Evolutionary conservation across 345 rosid species (phyloP).

Genomic region (Eucalyptus microcorys): DNA sequence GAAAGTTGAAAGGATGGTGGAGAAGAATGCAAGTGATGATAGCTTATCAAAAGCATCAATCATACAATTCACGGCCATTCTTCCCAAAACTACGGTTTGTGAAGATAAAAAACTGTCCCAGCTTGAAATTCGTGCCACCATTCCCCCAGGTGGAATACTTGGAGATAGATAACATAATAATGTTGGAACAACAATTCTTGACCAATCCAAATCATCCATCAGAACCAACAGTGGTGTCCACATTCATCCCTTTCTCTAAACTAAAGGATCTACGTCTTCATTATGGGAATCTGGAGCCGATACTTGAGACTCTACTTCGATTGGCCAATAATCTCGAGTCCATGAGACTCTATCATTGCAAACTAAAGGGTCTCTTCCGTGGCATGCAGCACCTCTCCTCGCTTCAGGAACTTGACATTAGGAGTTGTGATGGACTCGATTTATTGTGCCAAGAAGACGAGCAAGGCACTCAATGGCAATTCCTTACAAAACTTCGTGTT

Average conservation of each 20-base stretch:
- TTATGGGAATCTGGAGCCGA: too few species aligned
- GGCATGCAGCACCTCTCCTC: fast-evolving
- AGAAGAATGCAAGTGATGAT: background rate
- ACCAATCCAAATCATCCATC: too few species aligned
- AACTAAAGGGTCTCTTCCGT: background rate
- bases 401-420: background rate
- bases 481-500: too few species aligned
- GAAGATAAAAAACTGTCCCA: fast-evolving
- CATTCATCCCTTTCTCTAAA: background rate
- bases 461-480: too few species aligned
- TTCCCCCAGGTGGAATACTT: background rate
- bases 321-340: fast-evolving
- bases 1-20: background rate
- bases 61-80: fast-evolving
- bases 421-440: background rate
- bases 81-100: background rate
- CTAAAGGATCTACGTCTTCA: fast-evolving
- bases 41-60: background rate
- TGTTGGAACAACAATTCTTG: background rate
- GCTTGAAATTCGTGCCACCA: background rate
- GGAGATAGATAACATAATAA: fast-evolving
- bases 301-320: background rate
- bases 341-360: fast-evolving
- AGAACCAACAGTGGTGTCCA: too few species aligned
- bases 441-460: too few species aligned